Percentiles rank a stretch among this genome's conserved stretches.
phyloP scores from a whole-genome alignment of 345 rosid genomes.

The Eucalyptus guilfoylei region DNA sequence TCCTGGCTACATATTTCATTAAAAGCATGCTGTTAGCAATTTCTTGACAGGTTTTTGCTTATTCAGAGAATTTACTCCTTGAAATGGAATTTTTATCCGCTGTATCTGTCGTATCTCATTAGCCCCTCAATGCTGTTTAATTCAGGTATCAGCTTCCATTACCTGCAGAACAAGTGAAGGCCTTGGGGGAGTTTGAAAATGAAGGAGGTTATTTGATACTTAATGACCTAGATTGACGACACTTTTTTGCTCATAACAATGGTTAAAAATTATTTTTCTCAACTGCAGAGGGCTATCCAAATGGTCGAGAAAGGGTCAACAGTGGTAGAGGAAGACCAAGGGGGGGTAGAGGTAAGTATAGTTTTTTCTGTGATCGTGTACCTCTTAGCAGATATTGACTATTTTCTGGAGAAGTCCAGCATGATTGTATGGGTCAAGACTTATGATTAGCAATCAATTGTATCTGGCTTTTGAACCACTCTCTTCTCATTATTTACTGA shows the following conservation, averaged over 20 bases:
- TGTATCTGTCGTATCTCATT: background rate
- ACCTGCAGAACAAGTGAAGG: slow-evolving; percentile 27
- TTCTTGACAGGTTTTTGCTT: background rate
- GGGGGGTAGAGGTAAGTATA: background rate
- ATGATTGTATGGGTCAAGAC: background rate
- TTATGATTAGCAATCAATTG: background rate
- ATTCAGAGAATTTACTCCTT: background rate
- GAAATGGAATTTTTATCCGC: background rate
- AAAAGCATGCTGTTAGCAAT: background rate
- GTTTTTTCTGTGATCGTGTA: background rate
- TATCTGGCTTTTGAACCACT: background rate
- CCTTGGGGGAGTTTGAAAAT: slow-evolving; percentile 5
- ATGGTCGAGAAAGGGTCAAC: slow-evolving; percentile 1
- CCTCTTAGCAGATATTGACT: background rate
- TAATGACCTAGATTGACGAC: background rate
- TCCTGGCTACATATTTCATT: background rate
- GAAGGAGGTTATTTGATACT: slow-evolving; percentile 8
- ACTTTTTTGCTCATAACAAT: background rate
- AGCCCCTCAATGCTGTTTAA: background rate
- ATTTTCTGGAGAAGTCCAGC: background rate
- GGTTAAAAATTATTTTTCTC: background rate
- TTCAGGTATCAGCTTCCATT: slow-evolving; percentile 37
- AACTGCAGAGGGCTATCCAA: background rate
- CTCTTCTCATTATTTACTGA: background rate
- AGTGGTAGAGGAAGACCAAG: slow-evolving; percentile 1